Evolutionary conservation across 371 early-diverging fungal genomes (phyloP).

Genomic region (Lichtheimia ramosa): DNA sequence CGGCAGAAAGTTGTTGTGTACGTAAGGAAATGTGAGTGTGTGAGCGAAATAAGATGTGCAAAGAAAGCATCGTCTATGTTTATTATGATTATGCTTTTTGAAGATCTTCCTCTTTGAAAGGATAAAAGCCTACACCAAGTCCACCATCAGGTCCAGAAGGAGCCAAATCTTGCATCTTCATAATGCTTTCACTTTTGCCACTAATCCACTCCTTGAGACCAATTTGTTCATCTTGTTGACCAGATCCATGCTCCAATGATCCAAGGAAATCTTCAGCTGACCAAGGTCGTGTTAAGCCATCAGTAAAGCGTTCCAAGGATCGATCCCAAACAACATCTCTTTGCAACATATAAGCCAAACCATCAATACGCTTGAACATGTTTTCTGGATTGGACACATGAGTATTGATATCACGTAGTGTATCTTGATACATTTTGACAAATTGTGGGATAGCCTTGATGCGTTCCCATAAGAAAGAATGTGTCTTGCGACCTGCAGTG

Average conservation of each 20-base stretch:
- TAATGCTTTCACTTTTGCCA: constrained; percentile 4
- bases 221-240: constrained; percentile 15
- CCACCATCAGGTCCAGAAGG: too few relatives aligned
- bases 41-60: too few relatives aligned
- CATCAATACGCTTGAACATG: constrained; percentile 18
- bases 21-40: too few relatives aligned
- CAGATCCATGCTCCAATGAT: constrained; percentile 18
- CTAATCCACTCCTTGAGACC: constrained; percentile 26
- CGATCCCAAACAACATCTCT: constrained; percentile 26
- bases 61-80: too few relatives aligned
- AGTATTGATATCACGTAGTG: constrained; percentile 9
- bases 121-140: too few relatives aligned
- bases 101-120: too few relatives aligned
- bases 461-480: constrained; percentile 27
- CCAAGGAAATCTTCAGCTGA: constrained; percentile 14
- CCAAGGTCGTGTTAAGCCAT: constrained; percentile 16
- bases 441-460: constrained; percentile 15
- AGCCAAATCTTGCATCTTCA: too few relatives aligned
- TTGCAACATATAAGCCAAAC: constrained; percentile 24
- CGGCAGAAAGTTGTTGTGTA: too few relatives aligned
- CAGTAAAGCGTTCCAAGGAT: constrained; percentile 12
- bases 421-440: constrained; percentile 14
- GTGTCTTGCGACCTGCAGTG: constrained; percentile 13
- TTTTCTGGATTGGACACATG: constrained; percentile 14
- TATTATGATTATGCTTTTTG: too few relatives aligned